These are phyloP conservation scores for Nicotiana attenuata DNA, from an alignment of 257 asterid genomes.

Conservation along the genomic window DNA sequence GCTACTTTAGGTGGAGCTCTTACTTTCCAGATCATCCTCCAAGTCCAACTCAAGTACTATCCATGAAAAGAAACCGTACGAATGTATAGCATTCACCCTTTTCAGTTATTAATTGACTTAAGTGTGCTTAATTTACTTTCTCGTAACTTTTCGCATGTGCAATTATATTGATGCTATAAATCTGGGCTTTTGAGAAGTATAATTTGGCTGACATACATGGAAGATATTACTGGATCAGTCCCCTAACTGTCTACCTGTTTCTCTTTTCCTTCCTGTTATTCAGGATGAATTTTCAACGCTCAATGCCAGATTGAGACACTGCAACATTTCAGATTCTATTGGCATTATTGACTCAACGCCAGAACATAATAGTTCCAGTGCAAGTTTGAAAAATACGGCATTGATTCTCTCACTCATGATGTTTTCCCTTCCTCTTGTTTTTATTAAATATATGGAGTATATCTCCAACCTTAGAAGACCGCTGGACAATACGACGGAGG, in stretches of 20 bases:
- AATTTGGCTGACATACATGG: background rate
- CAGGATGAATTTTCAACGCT: slow-evolving; percentile 66
- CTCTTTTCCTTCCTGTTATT: slow-evolving; percentile 12
- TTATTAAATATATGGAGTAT: slow-evolving; percentile 60
- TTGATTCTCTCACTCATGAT: slow-evolving; percentile 45
- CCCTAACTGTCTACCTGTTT: background rate
- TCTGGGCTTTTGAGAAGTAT: background rate
- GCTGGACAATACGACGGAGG: slow-evolving; percentile 50
- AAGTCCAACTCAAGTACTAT: background rate
- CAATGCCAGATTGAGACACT: slow-evolving; percentile 36
- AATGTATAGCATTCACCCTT: background rate
- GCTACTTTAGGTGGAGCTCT: background rate
- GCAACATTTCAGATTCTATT: slow-evolving; percentile 38
- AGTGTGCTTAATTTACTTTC: background rate
- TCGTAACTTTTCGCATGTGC: background rate
- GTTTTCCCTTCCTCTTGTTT: slow-evolving; percentile 55
- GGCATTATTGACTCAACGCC: slow-evolving; percentile 24
- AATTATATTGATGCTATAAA: background rate
- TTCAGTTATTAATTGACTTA: background rate
- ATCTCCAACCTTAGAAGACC: slow-evolving; percentile 54
- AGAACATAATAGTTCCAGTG: slow-evolving; percentile 28
- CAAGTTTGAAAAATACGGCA: slow-evolving; percentile 48
- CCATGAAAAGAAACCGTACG: background rate
- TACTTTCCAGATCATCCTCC: background rate
- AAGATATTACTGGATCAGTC: background rate